Evolutionary conservation across 345 rosid genomes (phyloP).

Genomic region (Euphorbia peplus): DNA sequence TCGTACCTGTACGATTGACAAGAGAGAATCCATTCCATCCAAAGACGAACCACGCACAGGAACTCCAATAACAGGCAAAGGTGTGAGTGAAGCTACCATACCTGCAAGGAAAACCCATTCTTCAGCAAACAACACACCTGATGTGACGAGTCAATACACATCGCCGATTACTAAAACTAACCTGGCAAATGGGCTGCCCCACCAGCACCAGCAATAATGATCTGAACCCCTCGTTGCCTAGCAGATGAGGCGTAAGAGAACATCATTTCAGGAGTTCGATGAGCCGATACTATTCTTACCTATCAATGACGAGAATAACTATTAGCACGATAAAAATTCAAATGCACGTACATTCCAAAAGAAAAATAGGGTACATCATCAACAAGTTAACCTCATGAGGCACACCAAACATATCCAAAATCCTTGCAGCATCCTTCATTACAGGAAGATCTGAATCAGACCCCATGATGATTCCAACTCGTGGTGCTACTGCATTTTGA

Average conservation of each 20-base stretch:
- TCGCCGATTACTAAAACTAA: constrained; percentile 18
- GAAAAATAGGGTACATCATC: background rate
- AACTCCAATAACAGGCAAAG: constrained; percentile 86
- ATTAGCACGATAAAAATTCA: no score
- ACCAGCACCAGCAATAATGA: constrained; percentile 97
- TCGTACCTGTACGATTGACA: constrained; percentile 91
- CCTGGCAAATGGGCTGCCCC: constrained; percentile 99
- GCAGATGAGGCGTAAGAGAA: constrained; percentile 78
- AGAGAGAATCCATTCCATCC: constrained; percentile 90
- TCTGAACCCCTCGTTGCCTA: constrained; percentile 58
- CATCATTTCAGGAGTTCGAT: constrained; percentile 90
- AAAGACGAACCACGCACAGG: constrained; percentile 80
- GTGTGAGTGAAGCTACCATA: constrained; percentile 94
- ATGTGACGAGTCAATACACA: background rate
- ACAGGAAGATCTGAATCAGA: constrained; percentile 96
- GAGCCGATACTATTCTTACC: constrained; percentile 89
- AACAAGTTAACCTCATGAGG: constrained; percentile 57
- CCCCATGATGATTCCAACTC: constrained; percentile 93
- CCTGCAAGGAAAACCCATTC: constrained; percentile 40
- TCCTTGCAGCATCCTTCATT: constrained; percentile 86
- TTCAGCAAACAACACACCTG: background rate
- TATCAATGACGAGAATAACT: constrained; percentile 16
- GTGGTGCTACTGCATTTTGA: constrained; percentile 50
- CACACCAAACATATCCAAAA: constrained; percentile 63
- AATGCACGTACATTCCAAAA: background rate